Conservation (phyloP, 2,329 filamentous ascomycete genomes). For the Ophiostoma sp. region DNA sequence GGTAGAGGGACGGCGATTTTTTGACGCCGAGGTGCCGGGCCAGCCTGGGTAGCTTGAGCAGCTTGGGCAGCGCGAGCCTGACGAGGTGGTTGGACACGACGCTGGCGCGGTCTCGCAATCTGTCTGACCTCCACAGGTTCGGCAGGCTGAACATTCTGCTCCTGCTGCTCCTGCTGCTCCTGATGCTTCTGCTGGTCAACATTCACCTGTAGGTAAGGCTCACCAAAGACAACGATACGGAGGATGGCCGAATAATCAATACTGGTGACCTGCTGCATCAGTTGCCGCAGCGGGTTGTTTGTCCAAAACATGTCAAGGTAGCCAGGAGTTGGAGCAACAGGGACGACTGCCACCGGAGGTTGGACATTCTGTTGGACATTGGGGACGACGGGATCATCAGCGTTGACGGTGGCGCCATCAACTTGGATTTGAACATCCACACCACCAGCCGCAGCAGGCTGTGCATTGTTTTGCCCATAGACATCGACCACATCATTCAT, state of each 20-base stretch:
- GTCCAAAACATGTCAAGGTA: constrained; percentile 7
- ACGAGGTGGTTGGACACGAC: background rate
- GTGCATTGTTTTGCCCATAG: background rate
- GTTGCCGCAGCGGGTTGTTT: constrained; percentile 3
- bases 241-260: background rate
- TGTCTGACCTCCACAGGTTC: background rate
- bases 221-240: background rate
- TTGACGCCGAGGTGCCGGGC: background rate
- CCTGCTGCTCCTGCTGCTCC: background rate
- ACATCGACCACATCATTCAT: background rate
- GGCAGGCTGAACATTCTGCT: background rate
- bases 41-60: background rate
- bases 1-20: background rate
- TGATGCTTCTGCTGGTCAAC: background rate
- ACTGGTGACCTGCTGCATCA: background rate
- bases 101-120: background rate
- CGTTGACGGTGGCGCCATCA: background rate
- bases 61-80: background rate
- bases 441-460: background rate
- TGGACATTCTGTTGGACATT: background rate
- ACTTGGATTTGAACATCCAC: background rate
- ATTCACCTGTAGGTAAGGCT: background rate
- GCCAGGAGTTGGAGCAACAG: background rate
- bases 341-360: background rate
- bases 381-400: background rate